These are phyloP conservation scores for Malassezia japonica DNA, from an alignment of 1,284 basidiomycete species.

Conservation along the genomic window DNA sequence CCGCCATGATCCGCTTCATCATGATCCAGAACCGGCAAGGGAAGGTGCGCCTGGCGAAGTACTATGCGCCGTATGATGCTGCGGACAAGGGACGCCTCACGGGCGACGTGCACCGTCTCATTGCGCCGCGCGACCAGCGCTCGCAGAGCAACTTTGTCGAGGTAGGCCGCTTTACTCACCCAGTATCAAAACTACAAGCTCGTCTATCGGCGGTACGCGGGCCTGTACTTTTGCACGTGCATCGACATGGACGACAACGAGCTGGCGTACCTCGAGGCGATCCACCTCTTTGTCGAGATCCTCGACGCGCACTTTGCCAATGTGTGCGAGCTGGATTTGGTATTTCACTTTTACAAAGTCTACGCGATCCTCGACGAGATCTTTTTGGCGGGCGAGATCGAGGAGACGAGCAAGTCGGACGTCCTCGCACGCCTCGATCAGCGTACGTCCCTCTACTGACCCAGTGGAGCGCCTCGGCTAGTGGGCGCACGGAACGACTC, in stretches of 20 bases:
- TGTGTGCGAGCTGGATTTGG: slow-evolving; percentile 88
- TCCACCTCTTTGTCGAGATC: slow-evolving; percentile 97
- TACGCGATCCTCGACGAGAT: slow-evolving; percentile 97
- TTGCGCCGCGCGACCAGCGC: slow-evolving; percentile 95
- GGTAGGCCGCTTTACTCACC: slow-evolving; percentile 53
- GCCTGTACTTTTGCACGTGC: slow-evolving; percentile 77
- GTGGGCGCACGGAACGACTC: neutral
- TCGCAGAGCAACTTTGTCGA: slow-evolving; percentile 99
- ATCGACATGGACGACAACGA: slow-evolving; percentile 98
- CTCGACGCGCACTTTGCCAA: slow-evolving; percentile 96
- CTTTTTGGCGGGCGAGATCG: slow-evolving; percentile 95
- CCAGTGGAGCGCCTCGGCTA: slow-evolving; percentile 8
- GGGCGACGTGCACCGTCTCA: slow-evolving; percentile 86
- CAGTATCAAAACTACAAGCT: slow-evolving; percentile 40
- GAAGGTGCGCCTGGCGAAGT: slow-evolving; percentile 90
- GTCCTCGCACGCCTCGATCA: slow-evolving; percentile 73
- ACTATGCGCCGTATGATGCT: slow-evolving; percentile 66
- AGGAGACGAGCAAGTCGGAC: slow-evolving; percentile 93
- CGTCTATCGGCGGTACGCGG: slow-evolving; percentile 58
- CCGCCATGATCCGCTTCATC: slow-evolving; percentile 77
- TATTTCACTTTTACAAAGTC: slow-evolving; percentile 97
- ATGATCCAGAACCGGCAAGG: slow-evolving; percentile 94
- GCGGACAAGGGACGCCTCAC: slow-evolving; percentile 68
- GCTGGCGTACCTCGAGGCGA: slow-evolving; percentile 88
- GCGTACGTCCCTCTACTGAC: slow-evolving; percentile 21